Base-by-base conservation (phyloP, 2,329 filamentous ascomycete species). In the Tolypocladium sp. region DNA sequence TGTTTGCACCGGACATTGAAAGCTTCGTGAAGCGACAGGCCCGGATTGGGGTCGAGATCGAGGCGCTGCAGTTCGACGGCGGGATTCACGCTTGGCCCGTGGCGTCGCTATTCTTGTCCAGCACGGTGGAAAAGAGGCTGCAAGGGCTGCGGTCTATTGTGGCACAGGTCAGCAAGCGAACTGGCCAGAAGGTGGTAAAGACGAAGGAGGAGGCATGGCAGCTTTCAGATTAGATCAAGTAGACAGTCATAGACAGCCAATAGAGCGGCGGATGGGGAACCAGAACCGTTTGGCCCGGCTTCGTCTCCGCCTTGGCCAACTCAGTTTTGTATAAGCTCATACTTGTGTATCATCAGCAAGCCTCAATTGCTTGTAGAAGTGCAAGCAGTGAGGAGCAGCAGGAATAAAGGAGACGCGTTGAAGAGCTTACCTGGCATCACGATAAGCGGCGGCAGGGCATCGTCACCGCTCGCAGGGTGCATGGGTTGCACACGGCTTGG, bases 71-170 rank as follows among this genome's bases (percentile, higher is more conserved):
- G 67, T 85, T 90, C 64, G 73, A 78, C 35, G 87, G 83, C 17
- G 86, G 84, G 3, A 86, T 94, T 60, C 91, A 95, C 71, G 90
- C 87, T 13, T 95, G 91, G 91, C 90, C 90, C 0, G 87, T 95
- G 25, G 88, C 87, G 12, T 79, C 79, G 54, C 66, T 84, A n/a
- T 84, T 85, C 66, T 69, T 86, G 35, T 79, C 81, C 52, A 75
- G 72, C 54, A 76, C 76, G 33, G 68, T 70, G n/a, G 73, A 78
- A 40, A 73, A 78, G 66, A 78, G 85, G 58, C 69, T 82, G 58
- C 77, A 77, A 62, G 83, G 84, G 3, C 68, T 88, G 62, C 73
- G 72, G 63, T 68, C 73, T 66, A 70, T 75, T 60, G 70, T 72
- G 44, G 67, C 65, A 35, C 72, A 75, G 55, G 72, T 77, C 66